phyloP scores from a whole-genome alignment of 2,329 filamentous ascomycete genomes.

The Xylogone sp. region DNA sequence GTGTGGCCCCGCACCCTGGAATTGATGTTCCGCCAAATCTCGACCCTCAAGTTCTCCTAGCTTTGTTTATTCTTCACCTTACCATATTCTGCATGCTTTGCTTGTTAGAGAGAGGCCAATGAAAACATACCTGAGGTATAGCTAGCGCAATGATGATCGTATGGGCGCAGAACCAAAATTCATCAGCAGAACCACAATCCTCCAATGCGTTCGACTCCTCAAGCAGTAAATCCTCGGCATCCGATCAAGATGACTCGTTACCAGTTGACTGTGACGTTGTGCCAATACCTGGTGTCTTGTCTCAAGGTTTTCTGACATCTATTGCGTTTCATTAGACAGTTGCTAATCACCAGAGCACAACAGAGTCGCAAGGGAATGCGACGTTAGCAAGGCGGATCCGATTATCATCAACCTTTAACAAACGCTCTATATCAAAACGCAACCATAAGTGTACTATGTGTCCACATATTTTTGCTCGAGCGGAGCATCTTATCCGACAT shows the following conservation, averaged over 20 bases:
- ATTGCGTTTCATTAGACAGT: not conserved
- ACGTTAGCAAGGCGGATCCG: not conserved
- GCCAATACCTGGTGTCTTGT: not conserved
- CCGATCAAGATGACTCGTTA: not conserved
- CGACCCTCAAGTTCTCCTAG: too few species aligned
- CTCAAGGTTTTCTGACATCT: not conserved
- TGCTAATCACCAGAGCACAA: not conserved
- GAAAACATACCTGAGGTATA: too few species aligned
- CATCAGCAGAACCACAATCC: not conserved
- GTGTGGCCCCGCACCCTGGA: too few species aligned
- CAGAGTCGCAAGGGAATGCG: not conserved
- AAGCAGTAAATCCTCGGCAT: not conserved
- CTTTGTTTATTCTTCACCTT: too few species aligned
- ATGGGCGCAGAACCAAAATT: not conserved
- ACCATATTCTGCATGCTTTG: too few species aligned
- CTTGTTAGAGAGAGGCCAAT: too few species aligned
- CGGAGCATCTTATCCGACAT: not conserved
- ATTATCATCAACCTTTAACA: too few species aligned
- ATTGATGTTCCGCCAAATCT: too few species aligned
- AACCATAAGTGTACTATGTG: not conserved
- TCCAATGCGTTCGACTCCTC: not conserved
- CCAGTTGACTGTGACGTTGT: not conserved
- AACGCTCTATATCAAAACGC: not conserved
- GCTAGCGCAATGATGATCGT: not conserved
- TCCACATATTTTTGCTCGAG: not conserved